These are phyloP conservation scores for Carex littledalei DNA, from an alignment of 176 grass and related monocot genomes.

Conservation along the genomic window DNA sequence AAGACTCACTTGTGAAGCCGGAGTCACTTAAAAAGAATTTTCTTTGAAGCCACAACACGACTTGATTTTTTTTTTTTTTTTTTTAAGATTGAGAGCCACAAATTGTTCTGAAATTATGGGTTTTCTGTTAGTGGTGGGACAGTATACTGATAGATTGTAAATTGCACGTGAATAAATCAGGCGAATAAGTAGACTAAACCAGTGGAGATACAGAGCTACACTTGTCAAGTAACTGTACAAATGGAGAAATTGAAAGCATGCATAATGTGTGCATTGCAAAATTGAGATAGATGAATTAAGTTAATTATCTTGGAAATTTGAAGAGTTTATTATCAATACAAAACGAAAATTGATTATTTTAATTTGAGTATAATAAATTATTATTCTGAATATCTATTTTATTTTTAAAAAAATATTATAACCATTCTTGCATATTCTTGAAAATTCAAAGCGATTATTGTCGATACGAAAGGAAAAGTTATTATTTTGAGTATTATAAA, in stretches of 20 bases:
- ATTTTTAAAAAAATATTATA: no score
- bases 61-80: background rate
- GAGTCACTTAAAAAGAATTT: background rate
- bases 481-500: no score
- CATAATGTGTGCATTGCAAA: background rate
- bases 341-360: no score
- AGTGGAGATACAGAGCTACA: background rate
- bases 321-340: background rate
- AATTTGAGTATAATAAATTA: no score
- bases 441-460: no score
- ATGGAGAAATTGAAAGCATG: background rate
- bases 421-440: no score
- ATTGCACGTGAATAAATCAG: background rate
- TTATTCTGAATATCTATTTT: no score
- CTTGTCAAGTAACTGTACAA: background rate
- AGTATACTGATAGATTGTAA: background rate
- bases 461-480: no score
- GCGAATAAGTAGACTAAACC: background rate
- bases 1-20: background rate
- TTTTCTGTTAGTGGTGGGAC: conserved; percentile 18
- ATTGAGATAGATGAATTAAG: background rate
- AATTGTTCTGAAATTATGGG: background rate
- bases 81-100: background rate
- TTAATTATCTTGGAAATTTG: background rate
- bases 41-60: background rate